Percentiles rank a stretch among this genome's conserved stretches.
Evolutionary conservation across 2,329 filamentous ascomycete species (phyloP).

Genomic region (Calonectria pauciramosa): DNA sequence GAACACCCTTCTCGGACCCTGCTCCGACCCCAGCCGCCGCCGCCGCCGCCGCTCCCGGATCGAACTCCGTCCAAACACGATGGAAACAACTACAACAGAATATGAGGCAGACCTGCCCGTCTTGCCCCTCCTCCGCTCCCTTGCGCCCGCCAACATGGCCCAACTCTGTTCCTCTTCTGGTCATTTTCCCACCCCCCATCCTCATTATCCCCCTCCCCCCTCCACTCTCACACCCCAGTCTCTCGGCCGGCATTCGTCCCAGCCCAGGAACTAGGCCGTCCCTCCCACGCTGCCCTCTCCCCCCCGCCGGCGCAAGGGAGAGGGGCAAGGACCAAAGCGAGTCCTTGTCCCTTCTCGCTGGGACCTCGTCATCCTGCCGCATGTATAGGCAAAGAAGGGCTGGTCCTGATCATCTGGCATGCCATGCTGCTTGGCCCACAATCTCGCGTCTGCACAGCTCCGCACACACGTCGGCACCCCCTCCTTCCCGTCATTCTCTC

Average conservation of each 20-base stretch:
- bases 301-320: neutral
- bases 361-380: constrained; percentile 20
- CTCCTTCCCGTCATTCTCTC: neutral
- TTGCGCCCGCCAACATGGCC: neutral
- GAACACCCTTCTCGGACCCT: neutral
- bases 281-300: neutral
- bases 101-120: neutral
- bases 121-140: neutral
- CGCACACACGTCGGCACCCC: constrained; percentile 1
- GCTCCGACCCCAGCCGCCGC: neutral
- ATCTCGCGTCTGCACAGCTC: constrained; percentile 14
- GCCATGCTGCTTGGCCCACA: constrained; percentile 9
- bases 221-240: neutral
- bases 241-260: neutral
- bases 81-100: neutral
- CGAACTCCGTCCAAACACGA: neutral
- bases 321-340: neutral
- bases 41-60: constrained; percentile 4
- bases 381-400: constrained; percentile 5
- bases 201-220: neutral
- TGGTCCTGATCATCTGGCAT: constrained; percentile 26
- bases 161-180: neutral
- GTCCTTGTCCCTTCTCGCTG: neutral
- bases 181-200: neutral
- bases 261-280: neutral